These are phyloP conservation scores for Saxophila tyrrhenica DNA, from an alignment of 495 filamentous ascomycete species.

Conservation along the genomic window DNA sequence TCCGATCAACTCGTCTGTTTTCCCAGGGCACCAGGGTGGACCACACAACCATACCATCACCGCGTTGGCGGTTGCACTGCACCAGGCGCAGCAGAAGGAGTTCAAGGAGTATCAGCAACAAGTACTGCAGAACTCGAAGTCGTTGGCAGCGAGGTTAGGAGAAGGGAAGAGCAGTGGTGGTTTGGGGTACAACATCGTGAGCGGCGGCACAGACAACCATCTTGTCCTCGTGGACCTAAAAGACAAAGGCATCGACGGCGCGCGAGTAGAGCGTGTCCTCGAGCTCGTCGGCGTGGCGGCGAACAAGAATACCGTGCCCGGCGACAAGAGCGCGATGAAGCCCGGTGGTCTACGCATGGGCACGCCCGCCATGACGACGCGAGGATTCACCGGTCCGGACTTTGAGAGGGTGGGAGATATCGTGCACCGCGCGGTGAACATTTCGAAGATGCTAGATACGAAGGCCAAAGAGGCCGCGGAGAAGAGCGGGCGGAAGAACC, in stretches of 20 bases:
- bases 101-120: constrained; percentile 95
- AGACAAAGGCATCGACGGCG: constrained; percentile 70
- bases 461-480: constrained; percentile 63
- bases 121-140: constrained; percentile 86
- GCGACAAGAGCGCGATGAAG: constrained; percentile 93
- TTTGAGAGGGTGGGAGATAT: constrained; percentile 85
- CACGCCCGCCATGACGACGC: constrained; percentile 95
- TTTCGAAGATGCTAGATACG: constrained; percentile 76
- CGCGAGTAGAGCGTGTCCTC: constrained; percentile 89
- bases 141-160: constrained; percentile 50
- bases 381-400: constrained; percentile 77
- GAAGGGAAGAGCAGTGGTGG: constrained; percentile 52
- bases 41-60: constrained; percentile 99
- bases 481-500: constrained; percentile 67
- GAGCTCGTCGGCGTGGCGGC: constrained; percentile 97
- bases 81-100: constrained; percentile 84
- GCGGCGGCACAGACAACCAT: constrained; percentile 94
- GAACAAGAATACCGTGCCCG: constrained; percentile 98
- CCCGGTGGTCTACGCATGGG: constrained; percentile 92
- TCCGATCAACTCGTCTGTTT: constrained; percentile 98
- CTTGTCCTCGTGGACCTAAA: constrained; percentile 94
- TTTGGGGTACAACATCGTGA: constrained; percentile 84
- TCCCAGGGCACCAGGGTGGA: constrained; percentile 97
- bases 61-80: constrained; percentile 88
- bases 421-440: constrained; percentile 79